Conservation (phyloP, 345 rosid species). For the Eucalyptus melliodora region DNA sequence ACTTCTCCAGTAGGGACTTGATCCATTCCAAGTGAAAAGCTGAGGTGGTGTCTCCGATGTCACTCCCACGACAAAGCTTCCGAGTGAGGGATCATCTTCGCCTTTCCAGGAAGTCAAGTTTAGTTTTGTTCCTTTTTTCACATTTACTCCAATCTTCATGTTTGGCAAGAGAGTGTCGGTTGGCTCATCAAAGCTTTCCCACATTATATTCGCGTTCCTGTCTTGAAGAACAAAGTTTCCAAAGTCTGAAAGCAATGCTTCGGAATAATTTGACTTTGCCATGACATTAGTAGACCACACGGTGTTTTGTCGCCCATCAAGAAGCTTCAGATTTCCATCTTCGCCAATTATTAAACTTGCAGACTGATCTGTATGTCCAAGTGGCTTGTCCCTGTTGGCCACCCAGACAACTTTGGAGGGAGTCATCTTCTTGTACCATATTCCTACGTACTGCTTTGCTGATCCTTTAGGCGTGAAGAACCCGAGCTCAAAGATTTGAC, state of each 20-base stretch:
- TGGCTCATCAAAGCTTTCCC: conserved; percentile 34
- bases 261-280: not conserved
- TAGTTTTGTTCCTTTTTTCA: not conserved
- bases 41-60: conserved; percentile 12
- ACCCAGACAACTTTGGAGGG: conserved; percentile 17
- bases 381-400: conserved; percentile 25
- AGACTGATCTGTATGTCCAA: not conserved
- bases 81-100: conserved; percentile 11
- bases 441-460: not conserved
- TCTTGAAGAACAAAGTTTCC: conserved; percentile 22
- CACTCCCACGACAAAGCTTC: conserved; percentile 5
- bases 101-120: conserved; percentile 18
- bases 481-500: not conserved
- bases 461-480: not conserved
- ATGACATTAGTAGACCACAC: conserved; percentile 13
- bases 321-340: conserved; percentile 7
- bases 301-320: not conserved
- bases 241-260: conserved; percentile 9
- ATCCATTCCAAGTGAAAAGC: not conserved
- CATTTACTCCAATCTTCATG: conserved; percentile 21
- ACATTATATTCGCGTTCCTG: not conserved
- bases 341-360: conserved; percentile 1
- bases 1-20: not conserved
- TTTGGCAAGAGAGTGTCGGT: conserved; percentile 22
- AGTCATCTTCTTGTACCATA: not conserved